Conservation (phyloP, 345 rosid genomes). For the Moringa oleifera region DNA sequence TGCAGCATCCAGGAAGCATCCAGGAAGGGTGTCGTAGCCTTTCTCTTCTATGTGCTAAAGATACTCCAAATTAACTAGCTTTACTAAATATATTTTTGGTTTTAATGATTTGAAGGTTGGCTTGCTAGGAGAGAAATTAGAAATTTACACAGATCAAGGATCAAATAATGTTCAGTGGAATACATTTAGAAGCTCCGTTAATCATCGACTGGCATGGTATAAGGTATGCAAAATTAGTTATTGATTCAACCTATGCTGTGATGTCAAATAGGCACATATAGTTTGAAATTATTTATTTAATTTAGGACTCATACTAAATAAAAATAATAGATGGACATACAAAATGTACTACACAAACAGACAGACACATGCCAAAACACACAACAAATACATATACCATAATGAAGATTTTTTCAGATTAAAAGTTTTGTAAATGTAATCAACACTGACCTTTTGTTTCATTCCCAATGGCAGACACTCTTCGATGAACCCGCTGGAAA, state of each 20-base stretch:
- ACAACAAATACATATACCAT: too few relatives aligned
- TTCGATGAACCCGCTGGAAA: constrained; percentile 43
- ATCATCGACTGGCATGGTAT: constrained; percentile 62
- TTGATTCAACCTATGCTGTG: not conserved
- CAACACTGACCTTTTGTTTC: not conserved
- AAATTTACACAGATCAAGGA: constrained; percentile 41
- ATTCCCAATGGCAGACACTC: constrained; percentile 26
- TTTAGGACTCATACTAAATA: too few relatives aligned
- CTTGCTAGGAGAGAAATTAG: constrained; percentile 51
- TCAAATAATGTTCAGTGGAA: constrained; percentile 46
- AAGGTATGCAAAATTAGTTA: constrained; percentile 42
- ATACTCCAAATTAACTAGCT: not conserved
- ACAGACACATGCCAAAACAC: not conserved
- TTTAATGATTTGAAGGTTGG: constrained; percentile 43
- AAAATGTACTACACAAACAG: too few relatives aligned
- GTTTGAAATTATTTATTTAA: not conserved
- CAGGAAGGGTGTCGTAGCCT: too few relatives aligned
- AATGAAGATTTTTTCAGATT: too few relatives aligned
- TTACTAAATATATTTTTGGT: not conserved
- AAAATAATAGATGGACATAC: not conserved
- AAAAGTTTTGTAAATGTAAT: too few relatives aligned
- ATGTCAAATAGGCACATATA: too few relatives aligned
- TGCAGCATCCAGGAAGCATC: not conserved
- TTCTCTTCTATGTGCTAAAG: too few relatives aligned
- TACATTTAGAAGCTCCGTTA: constrained; percentile 29